Evolutionary conservation across 306 rosid species (phyloP), one percentile per base, ranked within the genome.

Genomic region (Cyclanthera cordifolia): DNA sequence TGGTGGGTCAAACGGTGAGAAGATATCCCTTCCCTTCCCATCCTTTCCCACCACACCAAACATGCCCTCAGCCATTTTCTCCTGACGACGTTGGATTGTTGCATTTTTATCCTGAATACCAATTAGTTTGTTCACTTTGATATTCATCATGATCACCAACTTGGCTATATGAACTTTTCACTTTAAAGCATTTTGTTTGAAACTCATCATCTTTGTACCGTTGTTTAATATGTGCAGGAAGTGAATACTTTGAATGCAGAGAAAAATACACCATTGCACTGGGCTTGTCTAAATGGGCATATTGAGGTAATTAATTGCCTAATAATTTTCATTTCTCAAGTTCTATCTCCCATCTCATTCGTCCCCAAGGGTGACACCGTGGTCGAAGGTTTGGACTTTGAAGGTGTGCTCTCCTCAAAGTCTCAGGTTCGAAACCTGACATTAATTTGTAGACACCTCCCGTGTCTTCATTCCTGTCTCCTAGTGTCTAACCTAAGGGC

Each of bases 201-300:
- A 21, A 21, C 2, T 14, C 67, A 65, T 13, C 13, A 41, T 56
- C 6, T 16, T 48, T 57, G 24, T 56, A 43, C 46, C 37, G 28
- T 34, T 37, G 66, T 67, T 23, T 58, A 72, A 48, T 73, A 55
- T 23, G 59, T 45, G 55, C 89, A 88, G 97, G 90, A 84, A 63
- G 75, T 92, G 71, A 89, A 87, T 83, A 79, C 87, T 69, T 64
- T 75, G 53, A 92, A 92, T n/a, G 83, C 56, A 69, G 95, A 92
- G 80, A 89, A 80, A 72, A 92, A 87, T 75, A 85, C 95, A 39
- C 91, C 98, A 37, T 80, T 92, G 73, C 98, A 92, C 61, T 92
- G 98, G 98, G 98, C 95, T 32, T 89, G 96, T 75, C 96, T 92
- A 69, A 92, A 92, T 78, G 98, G 98, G n/a, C 96, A 84, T 81